Conservation (phyloP, 169 alveolate species). For the Cystoisospora suis region DNA sequence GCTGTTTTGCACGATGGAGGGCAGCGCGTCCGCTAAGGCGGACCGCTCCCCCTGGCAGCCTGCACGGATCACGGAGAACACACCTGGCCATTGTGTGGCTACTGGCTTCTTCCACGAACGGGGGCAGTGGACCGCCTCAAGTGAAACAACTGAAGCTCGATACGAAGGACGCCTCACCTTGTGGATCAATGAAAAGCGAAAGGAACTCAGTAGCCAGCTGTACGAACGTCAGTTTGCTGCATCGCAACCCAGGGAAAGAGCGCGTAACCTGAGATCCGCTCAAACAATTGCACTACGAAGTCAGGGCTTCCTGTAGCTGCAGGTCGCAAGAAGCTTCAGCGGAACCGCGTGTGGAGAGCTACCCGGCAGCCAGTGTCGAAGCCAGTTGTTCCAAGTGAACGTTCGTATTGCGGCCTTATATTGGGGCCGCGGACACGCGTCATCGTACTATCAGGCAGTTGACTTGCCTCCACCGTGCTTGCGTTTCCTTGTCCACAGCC, state of each 20-base stretch:
- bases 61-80: background rate
- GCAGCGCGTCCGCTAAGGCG: background rate
- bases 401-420: background rate
- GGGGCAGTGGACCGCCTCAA: background rate
- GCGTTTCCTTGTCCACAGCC: background rate
- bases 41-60: background rate
- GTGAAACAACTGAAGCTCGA: background rate
- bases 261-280: background rate
- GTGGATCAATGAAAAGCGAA: conserved; percentile 12
- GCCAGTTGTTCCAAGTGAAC: background rate
- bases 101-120: background rate
- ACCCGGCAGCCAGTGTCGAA: background rate
- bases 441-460: background rate
- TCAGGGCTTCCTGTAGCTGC: background rate
- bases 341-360: background rate
- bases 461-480: conserved; percentile 17
- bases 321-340: background rate
- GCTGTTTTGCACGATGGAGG: background rate
- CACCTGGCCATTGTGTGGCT: background rate
- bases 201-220: too few species aligned
- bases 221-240: too few species aligned
- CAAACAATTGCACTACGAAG: background rate
- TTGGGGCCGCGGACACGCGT: background rate
- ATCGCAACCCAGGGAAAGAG: too few species aligned
- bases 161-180: background rate